Evolutionary conservation across 2,329 filamentous ascomycete species (phyloP).

Genomic region (Clarireedia paspali): DNA sequence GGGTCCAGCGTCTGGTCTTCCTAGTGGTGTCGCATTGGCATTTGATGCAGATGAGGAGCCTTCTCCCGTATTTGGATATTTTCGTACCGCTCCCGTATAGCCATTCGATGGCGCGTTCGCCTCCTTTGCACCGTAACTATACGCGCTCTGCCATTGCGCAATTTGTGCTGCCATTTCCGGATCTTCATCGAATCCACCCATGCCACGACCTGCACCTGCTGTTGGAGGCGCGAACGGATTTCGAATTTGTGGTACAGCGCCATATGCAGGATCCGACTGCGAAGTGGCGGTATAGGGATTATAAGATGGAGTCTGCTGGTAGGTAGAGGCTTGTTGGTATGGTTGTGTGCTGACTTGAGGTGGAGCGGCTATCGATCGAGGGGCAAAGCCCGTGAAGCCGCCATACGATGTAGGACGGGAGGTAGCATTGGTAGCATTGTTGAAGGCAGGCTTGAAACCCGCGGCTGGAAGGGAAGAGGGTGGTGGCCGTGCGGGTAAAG

Average conservation of each 20-base stretch:
- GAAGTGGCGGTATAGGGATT: conserved; percentile 19
- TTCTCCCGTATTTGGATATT: conserved; percentile 33
- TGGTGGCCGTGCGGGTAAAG: conserved; percentile 72
- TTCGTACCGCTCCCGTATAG: conserved; percentile 27
- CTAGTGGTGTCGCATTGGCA: conserved; percentile 38
- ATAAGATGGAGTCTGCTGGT: conserved; percentile 18
- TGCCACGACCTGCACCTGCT: conserved; percentile 32
- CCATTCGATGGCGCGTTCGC: conserved; percentile 28
- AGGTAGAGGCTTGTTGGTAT: conserved; percentile 18
- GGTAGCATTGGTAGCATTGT: conserved; percentile 16
- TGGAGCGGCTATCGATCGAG: conserved; percentile 46
- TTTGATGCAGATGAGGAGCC: conserved; percentile 36
- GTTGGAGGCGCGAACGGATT: conserved; percentile 72
- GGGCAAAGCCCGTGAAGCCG: conserved; percentile 50
- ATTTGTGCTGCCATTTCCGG: conserved; percentile 86
- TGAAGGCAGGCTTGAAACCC: conserved; percentile 20
- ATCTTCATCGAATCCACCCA: conserved; percentile 45
- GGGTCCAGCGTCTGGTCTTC: conserved; percentile 36
- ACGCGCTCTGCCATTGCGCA: conserved; percentile 90
- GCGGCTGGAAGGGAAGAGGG: conserved; percentile 35
- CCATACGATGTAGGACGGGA: conserved; percentile 15
- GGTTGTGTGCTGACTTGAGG: conserved; percentile 20
- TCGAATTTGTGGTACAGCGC: conserved; percentile 58
- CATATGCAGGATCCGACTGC: conserved; percentile 33
- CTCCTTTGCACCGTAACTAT: conserved; percentile 52